phyloP scores from a whole-genome alignment of 2,329 filamentous ascomycete genomes.

The Alternaria brassicicola region DNA sequence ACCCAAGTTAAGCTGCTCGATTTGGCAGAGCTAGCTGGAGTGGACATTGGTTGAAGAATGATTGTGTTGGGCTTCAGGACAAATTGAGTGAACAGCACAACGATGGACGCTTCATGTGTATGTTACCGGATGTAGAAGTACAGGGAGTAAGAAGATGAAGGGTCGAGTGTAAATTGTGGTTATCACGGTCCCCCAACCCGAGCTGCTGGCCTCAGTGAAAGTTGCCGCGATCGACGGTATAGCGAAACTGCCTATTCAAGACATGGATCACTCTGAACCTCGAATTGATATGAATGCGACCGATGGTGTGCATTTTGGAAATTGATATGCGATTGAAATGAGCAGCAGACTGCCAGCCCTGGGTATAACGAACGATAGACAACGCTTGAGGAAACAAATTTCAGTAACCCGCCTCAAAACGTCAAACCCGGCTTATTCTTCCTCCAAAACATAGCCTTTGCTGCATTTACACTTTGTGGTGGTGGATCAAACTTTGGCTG shows the following conservation, averaged over 20 bases:
- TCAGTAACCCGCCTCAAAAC: background rate
- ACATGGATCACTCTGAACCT: background rate
- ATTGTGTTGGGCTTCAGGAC: background rate
- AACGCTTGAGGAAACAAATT: background rate
- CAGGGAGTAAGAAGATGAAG: background rate
- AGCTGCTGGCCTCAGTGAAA: background rate
- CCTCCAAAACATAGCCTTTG: conserved; percentile 40
- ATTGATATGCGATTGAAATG: conserved; percentile 1
- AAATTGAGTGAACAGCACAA: background rate
- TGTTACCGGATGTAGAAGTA: background rate
- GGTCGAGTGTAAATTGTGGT: background rate
- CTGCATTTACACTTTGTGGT: conserved; percentile 31
- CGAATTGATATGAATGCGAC: background rate
- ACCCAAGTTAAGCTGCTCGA: background rate
- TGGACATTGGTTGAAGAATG: background rate
- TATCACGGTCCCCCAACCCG: background rate
- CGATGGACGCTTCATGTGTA: background rate
- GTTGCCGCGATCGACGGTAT: background rate
- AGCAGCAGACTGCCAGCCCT: conserved; percentile 16
- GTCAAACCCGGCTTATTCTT: conserved; percentile 27
- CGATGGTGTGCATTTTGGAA: background rate
- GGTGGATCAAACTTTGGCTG: conserved; percentile 40
- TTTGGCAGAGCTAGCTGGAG: background rate
- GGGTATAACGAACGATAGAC: conserved; percentile 18
- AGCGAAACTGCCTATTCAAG: background rate